Evolutionary conservation across 306 rosid species (phyloP).

Genomic region (Rubus idaeus): DNA sequence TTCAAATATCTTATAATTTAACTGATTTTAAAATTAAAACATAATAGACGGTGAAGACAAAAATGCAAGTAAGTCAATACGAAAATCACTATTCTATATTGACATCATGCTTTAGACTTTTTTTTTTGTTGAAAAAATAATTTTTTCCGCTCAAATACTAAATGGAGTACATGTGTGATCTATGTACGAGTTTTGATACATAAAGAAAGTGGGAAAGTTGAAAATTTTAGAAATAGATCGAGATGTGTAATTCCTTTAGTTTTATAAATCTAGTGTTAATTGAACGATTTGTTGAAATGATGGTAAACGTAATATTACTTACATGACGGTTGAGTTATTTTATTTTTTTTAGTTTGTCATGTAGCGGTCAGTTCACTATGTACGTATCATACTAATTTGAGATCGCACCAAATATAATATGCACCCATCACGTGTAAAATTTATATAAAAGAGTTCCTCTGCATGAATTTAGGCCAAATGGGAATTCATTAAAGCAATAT

Average conservation of each 20-base stretch:
- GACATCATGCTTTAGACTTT: background rate
- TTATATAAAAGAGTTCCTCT: constrained; percentile 7
- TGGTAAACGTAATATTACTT: background rate
- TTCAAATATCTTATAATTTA: background rate
- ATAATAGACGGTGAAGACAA: background rate
- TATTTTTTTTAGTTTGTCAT: background rate
- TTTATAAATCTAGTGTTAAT: too few relatives aligned
- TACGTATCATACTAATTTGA: background rate
- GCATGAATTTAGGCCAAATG: constrained; percentile 3
- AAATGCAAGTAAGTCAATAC: background rate
- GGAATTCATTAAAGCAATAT: constrained; percentile 1
- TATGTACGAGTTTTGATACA: too few relatives aligned
- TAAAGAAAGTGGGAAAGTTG: too few relatives aligned
- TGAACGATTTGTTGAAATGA: background rate
- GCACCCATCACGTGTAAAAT: background rate
- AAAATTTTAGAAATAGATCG: too few relatives aligned
- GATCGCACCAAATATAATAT: background rate
- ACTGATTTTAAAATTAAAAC: background rate
- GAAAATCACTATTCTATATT: background rate
- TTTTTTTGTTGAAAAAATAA: background rate
- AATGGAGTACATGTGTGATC: too few relatives aligned
- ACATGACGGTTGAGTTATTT: background rate
- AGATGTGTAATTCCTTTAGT: too few relatives aligned
- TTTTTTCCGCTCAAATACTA: too few relatives aligned
- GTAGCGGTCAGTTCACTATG: background rate